Conservation (phyloP, 2,329 filamentous ascomycete species). For the Scytalidium sp. region DNA sequence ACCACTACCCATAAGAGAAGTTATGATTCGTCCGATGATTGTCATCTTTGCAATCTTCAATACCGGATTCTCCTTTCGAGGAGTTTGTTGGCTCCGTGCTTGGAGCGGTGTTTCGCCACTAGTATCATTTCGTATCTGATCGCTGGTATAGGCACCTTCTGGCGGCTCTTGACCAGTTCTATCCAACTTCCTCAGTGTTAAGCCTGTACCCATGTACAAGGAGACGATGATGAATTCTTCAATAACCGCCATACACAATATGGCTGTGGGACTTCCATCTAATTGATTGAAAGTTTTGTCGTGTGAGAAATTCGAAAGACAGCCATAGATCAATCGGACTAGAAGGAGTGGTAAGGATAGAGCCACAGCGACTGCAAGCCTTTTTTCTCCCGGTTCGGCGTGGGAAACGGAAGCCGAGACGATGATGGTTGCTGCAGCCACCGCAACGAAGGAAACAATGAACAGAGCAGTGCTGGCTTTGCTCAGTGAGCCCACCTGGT, state of each 20-base stretch:
- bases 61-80: conserved; percentile 4
- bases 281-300: conserved; percentile 40
- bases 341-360: conserved; percentile 45
- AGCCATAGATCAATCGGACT: conserved; percentile 45
- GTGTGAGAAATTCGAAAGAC: conserved; percentile 38
- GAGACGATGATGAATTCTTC: conserved; percentile 47
- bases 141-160: neutral
- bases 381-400: conserved; percentile 41
- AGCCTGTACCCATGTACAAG: conserved; percentile 37
- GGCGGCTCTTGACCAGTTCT: conserved; percentile 1
- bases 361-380: conserved; percentile 40
- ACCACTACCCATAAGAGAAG: conserved; percentile 4
- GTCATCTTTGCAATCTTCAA: conserved; percentile 21
- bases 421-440: conserved; percentile 31
- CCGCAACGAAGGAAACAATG: conserved; percentile 35
- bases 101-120: neutral
- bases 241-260: conserved; percentile 44
- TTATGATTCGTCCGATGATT: conserved; percentile 23
- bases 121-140: neutral
- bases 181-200: conserved; percentile 31
- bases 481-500: conserved; percentile 29
- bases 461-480: conserved; percentile 41
- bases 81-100: neutral
- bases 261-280: conserved; percentile 35
- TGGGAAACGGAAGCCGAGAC: conserved; percentile 27